Conservation (phyloP, 352 stramenopile genomes). For the Phytophthora pluvialis region DNA sequence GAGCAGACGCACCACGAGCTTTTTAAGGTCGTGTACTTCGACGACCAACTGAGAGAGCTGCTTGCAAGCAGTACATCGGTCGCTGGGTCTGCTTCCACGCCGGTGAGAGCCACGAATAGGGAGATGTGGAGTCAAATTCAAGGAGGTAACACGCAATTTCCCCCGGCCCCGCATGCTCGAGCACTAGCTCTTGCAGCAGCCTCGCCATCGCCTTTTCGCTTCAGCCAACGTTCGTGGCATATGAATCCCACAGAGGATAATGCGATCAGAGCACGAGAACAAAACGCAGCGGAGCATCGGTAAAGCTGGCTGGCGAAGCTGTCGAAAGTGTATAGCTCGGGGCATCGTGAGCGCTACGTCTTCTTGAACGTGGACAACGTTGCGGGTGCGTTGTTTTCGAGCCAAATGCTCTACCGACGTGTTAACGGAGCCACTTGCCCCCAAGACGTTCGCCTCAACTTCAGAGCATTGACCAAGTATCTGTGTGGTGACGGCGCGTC, state of each 20-base stretch:
- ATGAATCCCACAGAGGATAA: neutral
- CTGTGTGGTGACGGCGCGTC: neutral
- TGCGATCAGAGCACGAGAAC: neutral
- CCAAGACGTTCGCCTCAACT: conserved; percentile 2
- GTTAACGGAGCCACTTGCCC: too few species aligned
- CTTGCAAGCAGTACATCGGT: neutral
- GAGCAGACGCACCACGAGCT: neutral
- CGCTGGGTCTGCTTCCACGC: neutral
- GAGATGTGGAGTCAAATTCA: conserved; percentile 6
- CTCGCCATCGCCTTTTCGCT: neutral
- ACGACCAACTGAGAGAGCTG: conserved; percentile 3
- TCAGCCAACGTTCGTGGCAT: neutral
- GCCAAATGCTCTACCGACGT: too few species aligned
- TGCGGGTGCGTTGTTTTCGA: too few species aligned
- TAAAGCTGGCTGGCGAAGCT: too few species aligned
- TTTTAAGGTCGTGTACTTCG: conserved; percentile 13
- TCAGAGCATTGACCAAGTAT: conserved; percentile 10
- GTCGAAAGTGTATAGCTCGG: too few species aligned
- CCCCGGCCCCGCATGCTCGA: neutral
- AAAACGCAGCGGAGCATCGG: conserved; percentile 1
- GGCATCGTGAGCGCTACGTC: too few species aligned
- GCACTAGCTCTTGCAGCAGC: conserved; percentile 7
- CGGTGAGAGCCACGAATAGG: conserved; percentile 3
- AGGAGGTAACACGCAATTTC: neutral
- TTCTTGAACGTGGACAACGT: too few species aligned